A percentile compares a stretch with the other conserved stretches of the same genome.
These are phyloP conservation scores for Pseudozyma sp. DNA, from an alignment of 1,284 basidiomycete genomes.

Conservation along the genomic window DNA sequence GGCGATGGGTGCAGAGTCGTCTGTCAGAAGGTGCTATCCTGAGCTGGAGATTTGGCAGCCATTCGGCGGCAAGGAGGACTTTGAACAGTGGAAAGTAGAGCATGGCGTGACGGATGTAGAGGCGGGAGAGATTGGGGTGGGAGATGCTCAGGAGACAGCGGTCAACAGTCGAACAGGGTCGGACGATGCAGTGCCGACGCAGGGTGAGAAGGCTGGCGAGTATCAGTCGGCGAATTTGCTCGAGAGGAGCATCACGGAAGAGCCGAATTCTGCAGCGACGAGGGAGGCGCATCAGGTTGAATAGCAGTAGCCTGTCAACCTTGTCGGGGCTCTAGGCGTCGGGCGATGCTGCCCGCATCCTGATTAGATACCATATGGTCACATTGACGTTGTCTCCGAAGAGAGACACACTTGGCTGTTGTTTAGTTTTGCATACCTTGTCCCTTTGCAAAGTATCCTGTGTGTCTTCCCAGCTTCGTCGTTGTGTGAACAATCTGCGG, in stretches of 20 bases:
- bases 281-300: constrained; percentile 1
- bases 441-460: no score
- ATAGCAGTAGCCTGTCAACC: neutral
- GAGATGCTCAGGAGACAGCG: neutral
- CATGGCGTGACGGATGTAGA: constrained; percentile 29
- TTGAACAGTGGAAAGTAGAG: constrained; percentile 35
- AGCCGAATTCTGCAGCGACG: constrained; percentile 13
- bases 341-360: no score
- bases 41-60: constrained; percentile 46
- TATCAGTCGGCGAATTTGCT: constrained; percentile 29
- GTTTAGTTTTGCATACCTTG: no score
- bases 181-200: constrained; percentile 5
- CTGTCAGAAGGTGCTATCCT: constrained; percentile 56
- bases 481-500: no score
- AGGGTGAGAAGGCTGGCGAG: constrained; percentile 1
- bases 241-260: constrained; percentile 36
- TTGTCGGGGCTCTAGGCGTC: no score
- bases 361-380: no score
- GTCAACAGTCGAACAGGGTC: constrained; percentile 11
- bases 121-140: constrained; percentile 6
- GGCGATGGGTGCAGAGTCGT: constrained; percentile 61
- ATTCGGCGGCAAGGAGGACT: constrained; percentile 44
- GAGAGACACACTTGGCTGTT: no score
- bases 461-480: no score
- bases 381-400: no score